Conservation (phyloP, 169 alveolate species). For the Eimeria falciformis region DNA sequence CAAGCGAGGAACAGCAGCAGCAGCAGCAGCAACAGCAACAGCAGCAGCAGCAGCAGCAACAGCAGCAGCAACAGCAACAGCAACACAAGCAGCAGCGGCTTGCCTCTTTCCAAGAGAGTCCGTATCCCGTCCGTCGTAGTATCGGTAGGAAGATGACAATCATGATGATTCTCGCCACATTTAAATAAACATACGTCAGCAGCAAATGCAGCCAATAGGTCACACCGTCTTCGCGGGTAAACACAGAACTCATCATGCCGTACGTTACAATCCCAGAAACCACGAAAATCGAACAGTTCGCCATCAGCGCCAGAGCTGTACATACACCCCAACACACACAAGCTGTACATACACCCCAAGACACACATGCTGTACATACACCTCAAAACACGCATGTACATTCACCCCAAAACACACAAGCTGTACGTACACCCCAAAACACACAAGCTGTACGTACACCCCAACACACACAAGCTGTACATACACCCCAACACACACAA, state of each 20-base stretch:
- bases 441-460: no score
- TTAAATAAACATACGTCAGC: conserved; percentile 83
- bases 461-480: background rate
- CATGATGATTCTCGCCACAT: conserved; percentile 88
- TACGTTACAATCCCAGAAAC: conserved; percentile 89
- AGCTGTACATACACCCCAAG: background rate
- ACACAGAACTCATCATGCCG: conserved; percentile 88
- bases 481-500: background rate
- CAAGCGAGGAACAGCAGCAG: conserved; percentile 10
- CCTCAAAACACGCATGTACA: conserved; percentile 73
- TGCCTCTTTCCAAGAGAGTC: conserved; percentile 88
- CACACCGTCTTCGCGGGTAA: conserved; percentile 67
- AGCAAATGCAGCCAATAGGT: conserved; percentile 76
- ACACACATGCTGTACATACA: background rate
- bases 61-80: conserved; percentile 19
- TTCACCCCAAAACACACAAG: conserved; percentile 86
- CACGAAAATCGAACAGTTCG: conserved; percentile 88
- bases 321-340: background rate
- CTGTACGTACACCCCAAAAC: conserved; percentile 66
- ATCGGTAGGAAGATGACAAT: conserved; percentile 87
- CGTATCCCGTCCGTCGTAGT: conserved; percentile 86
- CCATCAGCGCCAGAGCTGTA: conserved; percentile 85
- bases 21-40: background rate
- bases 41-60: conserved; percentile 25
- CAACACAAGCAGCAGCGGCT: background rate